Base-by-base conservation (phyloP, 495 filamentous ascomycete genomes). In the Letharia lupina region DNA sequence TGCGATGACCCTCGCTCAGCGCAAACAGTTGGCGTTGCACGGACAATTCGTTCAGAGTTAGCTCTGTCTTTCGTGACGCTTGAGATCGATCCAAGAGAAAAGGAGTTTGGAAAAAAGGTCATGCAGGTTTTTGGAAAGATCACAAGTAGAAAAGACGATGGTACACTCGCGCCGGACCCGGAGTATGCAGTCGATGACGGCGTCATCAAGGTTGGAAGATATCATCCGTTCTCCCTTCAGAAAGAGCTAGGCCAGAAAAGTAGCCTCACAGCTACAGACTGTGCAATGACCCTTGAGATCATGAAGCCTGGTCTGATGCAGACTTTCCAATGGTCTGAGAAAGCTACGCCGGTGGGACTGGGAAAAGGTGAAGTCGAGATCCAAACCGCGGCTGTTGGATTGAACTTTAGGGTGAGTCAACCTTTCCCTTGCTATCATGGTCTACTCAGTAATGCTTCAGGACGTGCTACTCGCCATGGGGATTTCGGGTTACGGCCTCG, bases 1-100 rank as follows among this genome's bases (percentile, higher is more conserved):
- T 77, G 75, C 65, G 20, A 39, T 4, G 70, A 76, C 40, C 74
- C 73, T 2, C 68, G 68, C 1, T 66, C 65, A 0, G 75, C 74
- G 4, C 68, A 67, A 45, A 16, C 41, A 31, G 59, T 69, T 23
- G 68, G 65, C 2, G 13, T 58, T 13, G 23, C 40, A 18, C 37
- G 68, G 20, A 35, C 47, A 0, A 33, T 63, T 23, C 60, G 68
- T 8, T 31, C 64, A 2, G 68, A 69, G 54, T 12, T 67, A 4
- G 28, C 7, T 8, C 40, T 64, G 5, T 7, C 35, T 40, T 35
- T 67, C 20, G 20, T 16, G 23, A 67, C 64, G 10, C 47, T 67
- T 45, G 64, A 69, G 33, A 61, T 66, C 50, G 59, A 63, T 16
- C 52, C 62, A 5, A 47, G 23, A 18, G 54, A 65, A 54, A 6